Evolutionary conservation across 2,329 filamentous ascomycete species (phyloP), one percentile per base, ranked within the genome.

Genomic region (Pseudofabraea citricarpa): DNA sequence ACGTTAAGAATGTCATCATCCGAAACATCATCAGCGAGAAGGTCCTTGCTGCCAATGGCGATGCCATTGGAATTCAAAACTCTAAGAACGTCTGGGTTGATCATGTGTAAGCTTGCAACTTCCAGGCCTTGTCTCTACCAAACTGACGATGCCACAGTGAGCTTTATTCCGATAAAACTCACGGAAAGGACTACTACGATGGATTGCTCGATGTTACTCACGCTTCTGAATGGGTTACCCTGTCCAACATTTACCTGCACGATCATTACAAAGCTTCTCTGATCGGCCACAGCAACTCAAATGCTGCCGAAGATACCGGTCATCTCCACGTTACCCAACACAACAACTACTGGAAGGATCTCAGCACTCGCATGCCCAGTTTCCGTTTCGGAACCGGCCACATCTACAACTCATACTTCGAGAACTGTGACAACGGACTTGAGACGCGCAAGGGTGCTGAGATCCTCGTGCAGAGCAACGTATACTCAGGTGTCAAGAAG

Each of bases 131-230:
- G 15, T 19, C 15, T 19, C 6, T 20, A 20, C 13, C 19, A 5
- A 13, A 8, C 19, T 8, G 21, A 9, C 18, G 20, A 10, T 15
- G 8, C 13, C 2, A 12, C 7, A 37, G 35, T 13, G 47, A 49
- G 26, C 15, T 49, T 8, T 44, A 24, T 27, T 33, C 32, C 5
- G 74, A 84, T 63, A 57, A 60, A 22, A 65, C 72, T 54, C 68
- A 77, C 57, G 77, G 72, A 67, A 86, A 86, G 67, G 80, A 87
- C 66, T 83, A 76, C 67, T 85, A 83, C 57, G 83, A 86, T 45
- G 82, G 83, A 22, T 72, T 86, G 2, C 63, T 81, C 36, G 83
- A 86, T 55, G 16, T 79, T 40, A 83, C 74, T 36, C 81, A 84
- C 63, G 82, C 68, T 36, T 68, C 73, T 9, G 79, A 85, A 66